Base-by-base conservation (phyloP, 495 filamentous ascomycete species). In the Penicillium salamii region DNA sequence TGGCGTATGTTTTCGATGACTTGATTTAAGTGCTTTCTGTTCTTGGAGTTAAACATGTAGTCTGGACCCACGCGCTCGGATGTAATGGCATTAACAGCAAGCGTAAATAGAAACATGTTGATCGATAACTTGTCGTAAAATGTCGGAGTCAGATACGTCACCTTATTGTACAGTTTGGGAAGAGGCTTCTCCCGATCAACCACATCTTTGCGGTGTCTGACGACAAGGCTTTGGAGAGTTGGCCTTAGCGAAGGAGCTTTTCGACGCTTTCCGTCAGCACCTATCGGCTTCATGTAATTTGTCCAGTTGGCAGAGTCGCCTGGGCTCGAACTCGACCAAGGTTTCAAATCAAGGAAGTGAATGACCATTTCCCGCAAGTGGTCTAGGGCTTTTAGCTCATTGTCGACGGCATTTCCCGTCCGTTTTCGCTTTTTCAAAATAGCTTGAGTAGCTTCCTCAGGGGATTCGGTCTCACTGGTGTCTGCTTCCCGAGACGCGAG, bases 1-100 rank as follows among this genome's bases (percentile, higher is more conserved):
- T 95, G 87, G 19, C 88, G 77, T 24, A 97, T 70, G 61, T 97
- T 96, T 42, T 75, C 78, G 12, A 92, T 84, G 1, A 92, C 72
- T 23, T 80, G 69, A 36, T 79, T 69, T 0, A 96, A 71, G 41
- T 76, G 69, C 33, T 79, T 83, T 19, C 78, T 66, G 58, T 90
- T 91, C 6, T 77, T 79, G 0, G 81, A 76, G 46, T 95, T 84
- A 56, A 96, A 96, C 59, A 97, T 85, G 58, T 96, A 97, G 59
- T 97, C 92, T 24, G 76, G 72, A 56, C 90, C 92, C 5, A 76
- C 78, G 11, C 90, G 75, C 55, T 96, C 88, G 3, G 89, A 95
- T n/a, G 91, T 91, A 6, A 97, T 83, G 1, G 90, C 83, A 62
- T 97, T 97, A 43, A 88, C 82, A 12, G 86, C 83, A 21, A 96